Base-by-base conservation (phyloP, 805 yeast species). In the Pichia membranifaciens region DNA sequence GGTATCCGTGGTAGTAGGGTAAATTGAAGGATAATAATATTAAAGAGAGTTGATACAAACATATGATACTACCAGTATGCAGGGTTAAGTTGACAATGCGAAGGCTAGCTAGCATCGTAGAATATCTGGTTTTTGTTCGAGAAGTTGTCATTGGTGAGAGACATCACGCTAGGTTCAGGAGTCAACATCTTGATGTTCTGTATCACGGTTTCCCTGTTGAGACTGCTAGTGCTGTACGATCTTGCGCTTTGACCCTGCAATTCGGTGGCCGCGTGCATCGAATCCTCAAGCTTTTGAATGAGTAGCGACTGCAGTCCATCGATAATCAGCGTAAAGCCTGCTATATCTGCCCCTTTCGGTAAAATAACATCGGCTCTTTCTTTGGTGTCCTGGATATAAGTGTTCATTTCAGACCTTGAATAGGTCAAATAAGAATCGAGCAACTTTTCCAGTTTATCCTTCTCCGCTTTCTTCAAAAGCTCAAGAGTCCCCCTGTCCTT, bases 311-410 rank as follows among this genome's bases (percentile, higher is more conserved):
- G 63, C 3, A 86, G 60, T 0, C 89, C 91, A 55, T 82, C 87
- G 18, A 82, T 75, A 13, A 86, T 74, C 49, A 87, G 66, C 10
- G 67, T 59, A 4, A 83, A 71, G 9, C 85, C 87, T 31, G 73
- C 67, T 2, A 65, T 51, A 48, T 82, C 87, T 6, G 82, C 77
- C 2, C 89, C 91, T 32, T 81, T 68, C 2, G 91, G 89, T 57
- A 86, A 68, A 23, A 87, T 75, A 6, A 85, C 80, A 62, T 86
- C 95, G 1, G 95, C 87, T 50, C 68, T 72, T 50, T 79, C 81
- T 58, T 81, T 83, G 1, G 93, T 84, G n/a, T 79, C 81, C 29
- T 71, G 69, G 9, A 87, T 79, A 60, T 73, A 82, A 51, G 79
- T 75, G 53, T 69, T 75, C 80, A 81, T 82, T 57, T 86, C 93